Conservation (phyloP, 257 asterid species). For the Solanum gracilifrons region DNA sequence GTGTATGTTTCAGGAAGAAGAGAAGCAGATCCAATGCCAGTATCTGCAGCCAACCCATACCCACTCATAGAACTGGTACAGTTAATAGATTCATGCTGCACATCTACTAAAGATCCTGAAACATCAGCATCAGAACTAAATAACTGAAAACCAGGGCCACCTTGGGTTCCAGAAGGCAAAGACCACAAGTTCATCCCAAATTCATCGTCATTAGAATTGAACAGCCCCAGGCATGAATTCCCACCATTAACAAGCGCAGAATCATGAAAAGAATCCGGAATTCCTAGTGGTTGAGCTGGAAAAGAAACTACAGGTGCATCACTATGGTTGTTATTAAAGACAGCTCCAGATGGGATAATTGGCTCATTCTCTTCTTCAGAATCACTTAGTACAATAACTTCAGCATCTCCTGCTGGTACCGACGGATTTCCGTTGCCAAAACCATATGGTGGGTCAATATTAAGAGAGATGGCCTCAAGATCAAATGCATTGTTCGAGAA, state of each 20-base stretch:
- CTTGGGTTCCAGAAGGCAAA: slow-evolving; percentile 62
- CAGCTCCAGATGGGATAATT: slow-evolving; percentile 25
- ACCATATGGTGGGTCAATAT: slow-evolving; percentile 33
- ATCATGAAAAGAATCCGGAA: slow-evolving; percentile 46
- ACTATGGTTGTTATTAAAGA: slow-evolving; percentile 15
- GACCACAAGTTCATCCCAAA: slow-evolving; percentile 69
- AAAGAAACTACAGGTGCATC: slow-evolving; percentile 33
- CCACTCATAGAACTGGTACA: slow-evolving; percentile 48
- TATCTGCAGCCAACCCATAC: slow-evolving; percentile 38
- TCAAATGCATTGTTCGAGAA: slow-evolving; percentile 53
- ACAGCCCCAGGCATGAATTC: slow-evolving; percentile 42
- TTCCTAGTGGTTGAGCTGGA: slow-evolving; percentile 39
- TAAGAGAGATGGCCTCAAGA: slow-evolving; percentile 55
- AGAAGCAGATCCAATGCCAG: slow-evolving; percentile 41
- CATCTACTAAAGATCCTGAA: slow-evolving; percentile 49
- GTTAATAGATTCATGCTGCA: slow-evolving; percentile 45
- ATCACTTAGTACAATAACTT: slow-evolving; percentile 76
- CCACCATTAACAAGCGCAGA: slow-evolving; percentile 35
- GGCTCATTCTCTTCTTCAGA: slow-evolving; percentile 74
- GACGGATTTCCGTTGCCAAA: slow-evolving; percentile 27
- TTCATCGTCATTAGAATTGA: slow-evolving; percentile 50
- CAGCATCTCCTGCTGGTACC: slow-evolving; percentile 41
- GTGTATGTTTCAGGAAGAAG: slow-evolving; percentile 35
- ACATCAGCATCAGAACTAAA: slow-evolving; percentile 71
- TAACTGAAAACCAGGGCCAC: slow-evolving; percentile 71